A percentile compares a stretch with the other conserved stretches of the same genome.
phyloP scores from a whole-genome alignment of 495 filamentous ascomycete genomes.

The Hypoxylon perforatum region DNA sequence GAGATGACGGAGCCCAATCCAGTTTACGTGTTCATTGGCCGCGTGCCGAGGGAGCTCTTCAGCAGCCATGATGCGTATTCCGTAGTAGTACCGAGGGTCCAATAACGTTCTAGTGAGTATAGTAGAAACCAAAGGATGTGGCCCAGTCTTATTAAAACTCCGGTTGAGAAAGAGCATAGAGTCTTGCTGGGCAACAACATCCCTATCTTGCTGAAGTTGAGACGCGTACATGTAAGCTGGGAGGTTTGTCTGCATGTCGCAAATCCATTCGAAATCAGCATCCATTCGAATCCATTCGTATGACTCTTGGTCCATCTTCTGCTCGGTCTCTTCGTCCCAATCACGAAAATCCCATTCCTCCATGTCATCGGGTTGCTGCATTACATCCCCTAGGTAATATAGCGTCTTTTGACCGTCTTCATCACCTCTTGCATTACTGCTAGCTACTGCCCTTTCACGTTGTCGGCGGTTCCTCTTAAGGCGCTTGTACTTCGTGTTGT shows the following conservation, averaged over 20 bases:
- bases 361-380: conserved; percentile 83
- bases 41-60: conserved; percentile 79
- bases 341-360: conserved; percentile 85
- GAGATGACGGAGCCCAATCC: conserved; percentile 86
- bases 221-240: conserved; percentile 97
- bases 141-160: conserved; percentile 42
- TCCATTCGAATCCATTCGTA: conserved; percentile 99
- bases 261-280: conserved; percentile 98
- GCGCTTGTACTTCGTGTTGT: conserved; percentile 99
- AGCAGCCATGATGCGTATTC: conserved; percentile 85
- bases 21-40: conserved; percentile 63
- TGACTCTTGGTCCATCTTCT: conserved; percentile 91
- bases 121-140: conserved; percentile 81
- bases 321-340: conserved; percentile 87
- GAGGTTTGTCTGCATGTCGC: conserved; percentile 77
- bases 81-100: conserved; percentile 92
- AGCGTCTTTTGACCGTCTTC: conserved; percentile 87
- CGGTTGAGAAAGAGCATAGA: conserved; percentile 60
- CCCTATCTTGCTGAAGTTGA: conserved; percentile 95
- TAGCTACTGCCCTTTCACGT: conserved; percentile 77
- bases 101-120: conserved; percentile 89
- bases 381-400: conserved; percentile 92
- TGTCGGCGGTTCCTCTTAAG: conserved; percentile 91
- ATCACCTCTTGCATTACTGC: conserved; percentile 60
- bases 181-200: conserved; percentile 95